These are phyloP conservation scores for Amanita molliuscula DNA, from an alignment of 768 basidiomycete species.

Conservation along the genomic window DNA sequence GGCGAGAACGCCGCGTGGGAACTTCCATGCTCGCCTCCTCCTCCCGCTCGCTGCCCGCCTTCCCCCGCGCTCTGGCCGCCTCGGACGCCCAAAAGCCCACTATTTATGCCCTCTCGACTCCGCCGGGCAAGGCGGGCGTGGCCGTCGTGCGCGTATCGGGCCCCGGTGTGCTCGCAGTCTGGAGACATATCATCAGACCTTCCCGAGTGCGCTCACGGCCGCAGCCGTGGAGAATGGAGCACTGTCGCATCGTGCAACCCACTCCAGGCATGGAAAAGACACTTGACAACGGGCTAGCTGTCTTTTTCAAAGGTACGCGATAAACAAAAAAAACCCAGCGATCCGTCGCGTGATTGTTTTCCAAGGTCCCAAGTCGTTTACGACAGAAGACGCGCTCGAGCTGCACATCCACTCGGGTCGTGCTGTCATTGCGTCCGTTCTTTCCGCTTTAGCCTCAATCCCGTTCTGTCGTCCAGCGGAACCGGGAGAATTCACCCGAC, in stretches of 20 bases:
- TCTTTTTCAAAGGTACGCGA: constrained; percentile 67
- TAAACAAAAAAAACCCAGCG: background rate
- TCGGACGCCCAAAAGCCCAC: constrained; percentile 56
- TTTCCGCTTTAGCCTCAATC: constrained; percentile 49
- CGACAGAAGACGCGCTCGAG: constrained; percentile 74
- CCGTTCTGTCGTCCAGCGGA: constrained; percentile 69
- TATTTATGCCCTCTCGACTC: constrained; percentile 83
- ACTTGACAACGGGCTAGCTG: constrained; percentile 72
- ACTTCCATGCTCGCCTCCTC: background rate
- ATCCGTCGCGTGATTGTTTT: background rate
- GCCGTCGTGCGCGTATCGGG: constrained; percentile 80
- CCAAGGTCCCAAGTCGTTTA: constrained; percentile 71
- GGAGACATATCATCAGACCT: constrained; percentile 43
- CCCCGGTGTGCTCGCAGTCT: constrained; percentile 55
- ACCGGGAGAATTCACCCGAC: constrained; percentile 82
- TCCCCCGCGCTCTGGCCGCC: constrained; percentile 11
- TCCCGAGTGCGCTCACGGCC: constrained; percentile 4
- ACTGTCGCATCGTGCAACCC: constrained; percentile 61
- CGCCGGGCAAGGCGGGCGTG: constrained; percentile 77
- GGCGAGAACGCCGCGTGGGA: background rate
- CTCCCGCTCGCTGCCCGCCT: background rate
- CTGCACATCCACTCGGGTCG: constrained; percentile 83
- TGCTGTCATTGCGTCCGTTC: constrained; percentile 64
- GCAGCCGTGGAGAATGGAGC: constrained; percentile 55
- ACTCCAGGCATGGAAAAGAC: constrained; percentile 33